Percentiles rank a stretch among this genome's conserved stretches.
Conservation (phyloP, 768 basidiomycete species). For the Artomyces pyxidatus region DNA sequence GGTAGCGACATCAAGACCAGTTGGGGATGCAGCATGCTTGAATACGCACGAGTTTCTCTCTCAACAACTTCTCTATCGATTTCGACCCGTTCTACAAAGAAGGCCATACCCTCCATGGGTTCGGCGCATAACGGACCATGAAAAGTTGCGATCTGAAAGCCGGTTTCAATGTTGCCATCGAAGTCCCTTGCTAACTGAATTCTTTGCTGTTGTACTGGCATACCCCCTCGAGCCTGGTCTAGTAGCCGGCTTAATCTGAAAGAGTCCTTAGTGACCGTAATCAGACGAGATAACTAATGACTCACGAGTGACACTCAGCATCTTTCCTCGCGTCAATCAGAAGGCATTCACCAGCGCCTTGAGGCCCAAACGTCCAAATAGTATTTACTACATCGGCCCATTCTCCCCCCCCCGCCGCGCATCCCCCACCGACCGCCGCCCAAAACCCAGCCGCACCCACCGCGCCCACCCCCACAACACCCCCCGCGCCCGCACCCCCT, state of each 20-base stretch:
- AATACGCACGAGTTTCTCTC: conserved; percentile 56
- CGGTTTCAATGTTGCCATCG: conserved; percentile 79
- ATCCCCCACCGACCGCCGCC: conserved; percentile 55
- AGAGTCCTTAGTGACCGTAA: conserved; percentile 6
- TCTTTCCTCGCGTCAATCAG: conserved; percentile 65
- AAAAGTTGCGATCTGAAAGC: conserved; percentile 91
- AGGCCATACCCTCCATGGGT: conserved; percentile 89
- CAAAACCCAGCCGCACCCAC: conserved; percentile 77
- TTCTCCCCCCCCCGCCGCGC: conserved; percentile 60
- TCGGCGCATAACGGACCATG: conserved; percentile 95
- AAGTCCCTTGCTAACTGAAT: conserved; percentile 42
- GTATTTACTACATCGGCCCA: conserved; percentile 67
- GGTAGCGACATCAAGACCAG: conserved; percentile 11
- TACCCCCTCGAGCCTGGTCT: conserved; percentile 27
- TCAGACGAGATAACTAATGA: conserved; percentile 13
- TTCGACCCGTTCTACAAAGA: conserved; percentile 73
- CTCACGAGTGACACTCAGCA: conserved; percentile 46
- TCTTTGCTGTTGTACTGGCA: conserved; percentile 17
- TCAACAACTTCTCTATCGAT: conserved; percentile 52
- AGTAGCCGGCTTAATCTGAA: conserved; percentile 46
- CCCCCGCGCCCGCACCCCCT: conserved; percentile 43
- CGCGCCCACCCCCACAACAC: conserved; percentile 51
- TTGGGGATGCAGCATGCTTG: conserved; percentile 2
- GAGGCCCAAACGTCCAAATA: conserved; percentile 92
- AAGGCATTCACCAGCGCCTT: conserved; percentile 77